Percentiles rank a stretch among this genome's conserved stretches.
Conservation (phyloP, 768 basidiomycete species). For the Suillus plorans region DNA sequence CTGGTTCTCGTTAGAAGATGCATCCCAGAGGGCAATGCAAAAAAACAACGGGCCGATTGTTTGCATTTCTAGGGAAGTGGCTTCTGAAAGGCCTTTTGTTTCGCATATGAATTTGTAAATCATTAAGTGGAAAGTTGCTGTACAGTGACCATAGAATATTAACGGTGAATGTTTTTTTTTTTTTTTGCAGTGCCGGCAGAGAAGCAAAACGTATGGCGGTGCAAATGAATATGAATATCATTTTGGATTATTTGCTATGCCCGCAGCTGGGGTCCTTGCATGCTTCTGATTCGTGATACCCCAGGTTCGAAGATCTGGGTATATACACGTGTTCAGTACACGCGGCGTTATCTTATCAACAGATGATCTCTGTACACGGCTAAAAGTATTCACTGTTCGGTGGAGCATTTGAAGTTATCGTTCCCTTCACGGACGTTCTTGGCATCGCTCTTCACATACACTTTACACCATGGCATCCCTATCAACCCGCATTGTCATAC, state of each 20-base stretch:
- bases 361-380: too few relatives aligned
- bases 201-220: neutral
- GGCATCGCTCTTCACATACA: neutral
- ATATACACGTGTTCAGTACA: neutral
- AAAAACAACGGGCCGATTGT: neutral
- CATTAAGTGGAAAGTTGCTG: neutral
- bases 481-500: constrained; percentile 39
- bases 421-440: neutral
- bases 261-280: neutral
- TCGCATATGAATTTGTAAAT: neutral
- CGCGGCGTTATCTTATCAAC: constrained; percentile 10
- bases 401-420: neutral
- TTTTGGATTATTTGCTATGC: neutral
- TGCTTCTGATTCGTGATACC: neutral
- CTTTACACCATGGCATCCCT: constrained; percentile 43
- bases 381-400: neutral
- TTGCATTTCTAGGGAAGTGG: neutral
- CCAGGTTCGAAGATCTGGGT: neutral
- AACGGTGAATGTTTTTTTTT: neutral
- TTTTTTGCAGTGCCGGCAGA: neutral
- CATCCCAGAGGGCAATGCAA: neutral
- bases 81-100: neutral
- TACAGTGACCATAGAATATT: neutral
- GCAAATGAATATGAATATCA: neutral
- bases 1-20: neutral